Conservation (phyloP, 805 yeast species). For the Saccharomycopsis microspora region DNA sequence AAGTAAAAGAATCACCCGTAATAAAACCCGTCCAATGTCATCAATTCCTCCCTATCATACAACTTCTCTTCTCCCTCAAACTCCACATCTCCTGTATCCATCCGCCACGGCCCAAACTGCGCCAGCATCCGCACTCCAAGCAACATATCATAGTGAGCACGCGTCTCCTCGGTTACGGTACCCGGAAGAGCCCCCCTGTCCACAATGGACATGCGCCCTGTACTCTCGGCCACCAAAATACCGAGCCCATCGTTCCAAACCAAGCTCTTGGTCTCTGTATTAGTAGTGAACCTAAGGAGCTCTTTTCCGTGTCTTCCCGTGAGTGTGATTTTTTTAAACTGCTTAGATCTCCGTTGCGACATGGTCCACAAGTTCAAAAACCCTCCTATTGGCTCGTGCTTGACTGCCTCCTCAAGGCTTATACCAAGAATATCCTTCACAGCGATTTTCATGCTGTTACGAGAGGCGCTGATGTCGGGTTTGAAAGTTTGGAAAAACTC, state of each 20-base stretch:
- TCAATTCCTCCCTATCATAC: no score
- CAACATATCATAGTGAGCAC: not conserved
- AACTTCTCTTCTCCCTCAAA: no score
- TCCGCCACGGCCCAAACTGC: constrained; percentile 2
- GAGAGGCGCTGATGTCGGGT: not conserved
- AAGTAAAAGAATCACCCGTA: no score
- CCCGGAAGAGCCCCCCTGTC: not conserved
- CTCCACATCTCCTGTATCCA: no score
- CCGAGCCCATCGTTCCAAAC: constrained; percentile 3
- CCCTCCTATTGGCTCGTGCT: no score
- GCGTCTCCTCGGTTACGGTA: not conserved
- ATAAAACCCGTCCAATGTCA: no score
- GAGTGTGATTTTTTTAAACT: not conserved
- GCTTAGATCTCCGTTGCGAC: not conserved
- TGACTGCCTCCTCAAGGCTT: no score
- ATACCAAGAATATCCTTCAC: no score
- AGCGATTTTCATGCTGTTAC: no score
- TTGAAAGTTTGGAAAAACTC: not conserved
- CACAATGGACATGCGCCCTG: not conserved
- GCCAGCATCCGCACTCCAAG: not conserved
- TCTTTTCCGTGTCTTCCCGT: not conserved
- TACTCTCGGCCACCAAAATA: not conserved
- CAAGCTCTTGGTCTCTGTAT: not conserved
- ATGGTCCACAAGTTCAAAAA: no score
- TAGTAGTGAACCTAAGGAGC: not conserved